Evolutionary conservation across 768 basidiomycete genomes (phyloP), one percentile per base, ranked within the genome.

Genomic region (Trametes gibbosa): DNA sequence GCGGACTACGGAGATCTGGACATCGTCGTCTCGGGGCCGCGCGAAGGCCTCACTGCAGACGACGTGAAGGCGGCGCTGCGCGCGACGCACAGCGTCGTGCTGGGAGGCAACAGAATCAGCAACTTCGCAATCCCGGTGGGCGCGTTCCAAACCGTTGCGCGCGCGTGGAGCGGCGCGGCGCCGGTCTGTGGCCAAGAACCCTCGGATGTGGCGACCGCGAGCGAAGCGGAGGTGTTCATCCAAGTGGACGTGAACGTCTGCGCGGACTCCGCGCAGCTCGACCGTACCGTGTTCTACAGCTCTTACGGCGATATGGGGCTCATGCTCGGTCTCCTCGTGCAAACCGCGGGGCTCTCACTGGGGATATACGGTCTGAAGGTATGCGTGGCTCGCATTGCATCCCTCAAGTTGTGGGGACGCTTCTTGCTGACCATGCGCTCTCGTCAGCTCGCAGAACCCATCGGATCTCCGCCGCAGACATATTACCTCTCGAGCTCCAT

Each of bases 271-370:
- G 76, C 72, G 19, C 82, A 82, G 65, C 82, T 73, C 70, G 75
- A 84, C 23, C 75, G 83, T 21, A 69, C 81, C 16, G 66, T 76
- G 23, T 81, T 87, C 70, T 81, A 81, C 65, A 78, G 83, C 57
- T 80, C 82, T 1, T 89, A 88, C 64, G 89, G 89, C 9, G 89
- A 89, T 64, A 75, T 89, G 17, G 85, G 84, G 0, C 87, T 88
- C 81, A 86, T 90, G 16, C 69, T 90, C 48, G 81, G 83, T 10
- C 68, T 85, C 14, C 69, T 89, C 17, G 79, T 76, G 9, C 76
- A 78, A 40, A 81, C 80, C 53, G 72, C 72, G 47, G 84, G 86
- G 2, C 63, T 90, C 2, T 65, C 71, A 2, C 68, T 86, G 0
- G 81, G 82, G 5, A 72, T 70, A 23, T 76, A 81, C 42, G 89